A percentile compares a stretch with the other conserved stretches of the same genome.
Conservation (phyloP, 164 flowering plant species). For the Liriodendron chinense region DNA sequence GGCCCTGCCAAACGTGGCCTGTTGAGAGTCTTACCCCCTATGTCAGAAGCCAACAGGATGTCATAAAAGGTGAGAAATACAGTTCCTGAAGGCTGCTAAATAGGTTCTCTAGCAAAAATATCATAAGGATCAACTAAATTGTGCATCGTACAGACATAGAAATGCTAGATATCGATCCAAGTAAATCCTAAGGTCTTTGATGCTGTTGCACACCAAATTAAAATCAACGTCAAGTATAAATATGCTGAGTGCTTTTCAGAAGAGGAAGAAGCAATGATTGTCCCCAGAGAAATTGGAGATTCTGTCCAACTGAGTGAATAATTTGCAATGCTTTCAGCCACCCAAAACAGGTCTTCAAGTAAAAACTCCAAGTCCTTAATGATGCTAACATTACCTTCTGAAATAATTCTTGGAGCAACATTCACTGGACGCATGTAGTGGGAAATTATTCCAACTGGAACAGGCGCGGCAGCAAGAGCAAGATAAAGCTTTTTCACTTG, state of each 20-base stretch:
- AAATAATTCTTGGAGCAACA: constrained; percentile 77
- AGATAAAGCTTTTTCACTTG: constrained; percentile 85
- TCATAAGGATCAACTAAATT: neutral
- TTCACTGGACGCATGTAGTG: constrained; percentile 91
- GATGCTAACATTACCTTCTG: constrained; percentile 52
- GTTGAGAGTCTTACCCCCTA: no score
- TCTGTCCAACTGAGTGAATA: neutral
- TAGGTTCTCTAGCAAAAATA: neutral
- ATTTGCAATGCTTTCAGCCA: neutral
- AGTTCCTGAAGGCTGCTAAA: neutral
- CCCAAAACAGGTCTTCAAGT: no score
- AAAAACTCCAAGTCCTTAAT: neutral
- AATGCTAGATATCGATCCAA: neutral
- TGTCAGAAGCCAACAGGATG: neutral
- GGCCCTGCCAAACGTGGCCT: no score
- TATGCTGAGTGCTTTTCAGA: no score
- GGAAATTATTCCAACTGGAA: constrained; percentile 68
- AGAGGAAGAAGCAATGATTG: no score
- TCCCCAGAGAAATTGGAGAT: neutral
- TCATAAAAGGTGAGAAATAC: neutral
- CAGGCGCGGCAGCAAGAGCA: constrained; percentile 87
- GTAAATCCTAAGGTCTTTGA: neutral
- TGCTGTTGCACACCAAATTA: no score
- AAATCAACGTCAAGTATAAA: no score
- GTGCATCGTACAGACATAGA: neutral